Percentiles rank a stretch among this genome's conserved stretches.
phyloP scores from a whole-genome alignment of 2,329 filamentous ascomycete genomes.

The Fusarium mangiferae region DNA sequence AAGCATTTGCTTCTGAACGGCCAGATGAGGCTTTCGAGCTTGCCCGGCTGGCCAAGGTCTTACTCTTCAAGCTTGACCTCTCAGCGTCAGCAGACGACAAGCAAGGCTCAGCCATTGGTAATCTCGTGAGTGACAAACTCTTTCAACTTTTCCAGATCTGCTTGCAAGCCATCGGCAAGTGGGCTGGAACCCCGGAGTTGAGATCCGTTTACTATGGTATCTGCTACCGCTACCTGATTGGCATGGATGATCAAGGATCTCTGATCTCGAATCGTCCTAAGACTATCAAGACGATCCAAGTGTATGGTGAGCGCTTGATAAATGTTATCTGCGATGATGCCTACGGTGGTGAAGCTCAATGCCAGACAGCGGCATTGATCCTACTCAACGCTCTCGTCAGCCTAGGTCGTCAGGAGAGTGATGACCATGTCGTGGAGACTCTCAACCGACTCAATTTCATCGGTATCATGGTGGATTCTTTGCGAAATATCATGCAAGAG shows the following conservation, averaged over 20 bases:
- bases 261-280: slow-evolving; percentile 61
- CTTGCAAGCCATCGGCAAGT: slow-evolving; percentile 80
- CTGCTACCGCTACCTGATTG: slow-evolving; percentile 84
- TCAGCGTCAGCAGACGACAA: slow-evolving; percentile 52
- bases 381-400: slow-evolving; percentile 83
- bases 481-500: slow-evolving; percentile 81
- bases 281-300: slow-evolving; percentile 76
- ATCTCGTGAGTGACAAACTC: slow-evolving; percentile 86
- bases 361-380: slow-evolving; percentile 86
- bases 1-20: slow-evolving; percentile 76
- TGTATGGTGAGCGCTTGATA: slow-evolving; percentile 80
- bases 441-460: slow-evolving; percentile 91
- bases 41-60: slow-evolving; percentile 77
- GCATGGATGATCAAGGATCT: slow-evolving; percentile 68
- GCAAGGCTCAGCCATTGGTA: slow-evolving; percentile 64
- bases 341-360: slow-evolving; percentile 82
- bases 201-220: slow-evolving; percentile 92
- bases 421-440: slow-evolving; percentile 78
- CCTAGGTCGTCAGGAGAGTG: slow-evolving; percentile 76
- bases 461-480: slow-evolving; percentile 86
- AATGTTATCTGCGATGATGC: slow-evolving; percentile 94
- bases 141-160: slow-evolving; percentile 92
- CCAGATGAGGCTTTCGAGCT: slow-evolving; percentile 78
- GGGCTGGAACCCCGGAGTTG: slow-evolving; percentile 75
- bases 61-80: slow-evolving; percentile 78